Conservation (phyloP, 2,329 filamentous ascomycete genomes). For the Aspergillus quadrilineatus region DNA sequence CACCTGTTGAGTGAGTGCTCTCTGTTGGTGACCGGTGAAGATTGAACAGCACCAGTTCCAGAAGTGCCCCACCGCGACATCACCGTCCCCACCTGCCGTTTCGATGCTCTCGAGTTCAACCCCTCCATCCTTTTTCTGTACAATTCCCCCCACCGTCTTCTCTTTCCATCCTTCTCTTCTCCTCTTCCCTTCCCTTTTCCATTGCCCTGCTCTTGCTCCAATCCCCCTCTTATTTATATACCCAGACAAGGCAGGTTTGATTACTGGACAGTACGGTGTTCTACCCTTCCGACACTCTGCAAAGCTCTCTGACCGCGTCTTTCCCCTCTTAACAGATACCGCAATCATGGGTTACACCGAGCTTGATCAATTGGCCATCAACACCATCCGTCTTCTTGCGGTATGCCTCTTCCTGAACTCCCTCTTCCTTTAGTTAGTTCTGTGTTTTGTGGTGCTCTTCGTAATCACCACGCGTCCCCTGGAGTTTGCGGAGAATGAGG, state of each 20-base stretch:
- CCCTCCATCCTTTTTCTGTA: conserved; percentile 17
- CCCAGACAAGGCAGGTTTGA: conserved; percentile 9
- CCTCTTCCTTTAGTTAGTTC: not conserved
- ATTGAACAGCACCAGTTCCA: not conserved
- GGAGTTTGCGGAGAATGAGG: not conserved
- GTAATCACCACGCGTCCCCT: not conserved
- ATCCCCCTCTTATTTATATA: conserved; percentile 6
- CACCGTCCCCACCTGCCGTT: conserved; percentile 35
- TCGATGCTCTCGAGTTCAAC: conserved; percentile 18
- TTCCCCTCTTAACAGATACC: conserved; percentile 23
- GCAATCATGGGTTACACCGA: conserved; percentile 83
- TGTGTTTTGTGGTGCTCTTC: conserved; percentile 11
- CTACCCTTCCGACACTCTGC: conserved; percentile 1
- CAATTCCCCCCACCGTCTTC: conserved; percentile 11
- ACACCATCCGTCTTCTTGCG: conserved; percentile 95
- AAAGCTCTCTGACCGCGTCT: conserved; percentile 19
- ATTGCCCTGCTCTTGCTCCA: conserved; percentile 15
- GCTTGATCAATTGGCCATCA: conserved; percentile 86
- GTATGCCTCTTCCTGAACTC: conserved; percentile 59
- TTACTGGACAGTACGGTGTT: conserved; percentile 20
- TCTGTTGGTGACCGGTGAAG: conserved; percentile 15
- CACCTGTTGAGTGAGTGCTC: conserved; percentile 1
- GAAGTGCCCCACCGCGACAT: conserved; percentile 31
- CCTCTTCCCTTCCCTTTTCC: conserved; percentile 17
- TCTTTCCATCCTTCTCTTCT: conserved; percentile 14